phyloP scores from a whole-genome alignment of 164 flowering plant genomes.

The Stephania cephalantha region DNA sequence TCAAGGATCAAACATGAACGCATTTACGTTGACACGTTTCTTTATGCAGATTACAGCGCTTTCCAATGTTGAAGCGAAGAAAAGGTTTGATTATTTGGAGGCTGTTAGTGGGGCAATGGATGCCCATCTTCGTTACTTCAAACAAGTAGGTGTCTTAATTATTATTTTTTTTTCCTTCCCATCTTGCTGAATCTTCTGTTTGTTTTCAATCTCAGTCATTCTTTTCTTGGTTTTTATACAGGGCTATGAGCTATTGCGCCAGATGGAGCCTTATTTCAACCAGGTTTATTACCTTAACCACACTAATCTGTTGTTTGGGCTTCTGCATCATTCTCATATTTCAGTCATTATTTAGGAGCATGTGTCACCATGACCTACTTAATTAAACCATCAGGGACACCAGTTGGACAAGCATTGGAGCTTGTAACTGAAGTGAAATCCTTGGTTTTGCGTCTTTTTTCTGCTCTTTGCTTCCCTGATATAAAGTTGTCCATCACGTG shows the following conservation, averaged over 20 bases:
- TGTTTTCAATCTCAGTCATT: slow-evolving; percentile 2
- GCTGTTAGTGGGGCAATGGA: slow-evolving; percentile 96
- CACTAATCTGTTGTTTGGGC: not conserved
- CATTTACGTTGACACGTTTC: not conserved
- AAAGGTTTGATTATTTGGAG: slow-evolving; percentile 93
- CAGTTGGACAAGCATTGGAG: not conserved
- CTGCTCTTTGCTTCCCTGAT: not conserved
- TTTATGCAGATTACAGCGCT: slow-evolving; percentile 66
- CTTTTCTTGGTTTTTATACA: slow-evolving; percentile 22
- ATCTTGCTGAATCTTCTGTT: slow-evolving; percentile 1
- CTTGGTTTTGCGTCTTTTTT: too few species aligned
- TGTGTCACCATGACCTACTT: not conserved
- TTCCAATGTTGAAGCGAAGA: slow-evolving; percentile 87
- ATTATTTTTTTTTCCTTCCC: not conserved
- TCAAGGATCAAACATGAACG: not conserved
- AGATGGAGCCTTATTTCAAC: slow-evolving; percentile 94
- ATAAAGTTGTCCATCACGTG: not conserved
- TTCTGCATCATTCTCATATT: not conserved
- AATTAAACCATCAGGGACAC: not conserved
- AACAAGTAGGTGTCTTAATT: slow-evolving; percentile 48
- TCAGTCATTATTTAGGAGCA: not conserved
- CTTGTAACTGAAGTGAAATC: too few species aligned
- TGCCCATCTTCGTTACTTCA: slow-evolving; percentile 94
- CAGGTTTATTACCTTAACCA: slow-evolving; percentile 46
- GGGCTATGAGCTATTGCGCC: slow-evolving; percentile 98